A percentile compares a stretch with the other conserved stretches of the same genome.
These are phyloP conservation scores for Passalora sequoiae DNA, from an alignment of 2,329 filamentous ascomycete species.

Conservation along the genomic window DNA sequence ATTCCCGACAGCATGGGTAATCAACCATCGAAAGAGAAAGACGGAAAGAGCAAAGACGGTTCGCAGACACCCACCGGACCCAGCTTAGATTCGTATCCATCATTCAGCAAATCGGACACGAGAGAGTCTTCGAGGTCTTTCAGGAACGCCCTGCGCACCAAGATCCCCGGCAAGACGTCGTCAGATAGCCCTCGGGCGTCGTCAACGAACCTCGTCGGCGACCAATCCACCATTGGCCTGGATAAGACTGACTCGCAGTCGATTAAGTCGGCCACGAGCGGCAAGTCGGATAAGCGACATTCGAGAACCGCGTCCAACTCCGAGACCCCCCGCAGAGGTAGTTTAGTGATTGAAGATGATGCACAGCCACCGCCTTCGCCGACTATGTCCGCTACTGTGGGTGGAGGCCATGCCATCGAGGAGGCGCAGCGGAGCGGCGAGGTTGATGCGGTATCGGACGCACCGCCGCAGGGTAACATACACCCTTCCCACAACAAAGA, in stretches of 20 bases:
- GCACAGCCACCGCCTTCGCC: constrained; percentile 70
- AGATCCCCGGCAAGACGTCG: constrained; percentile 67
- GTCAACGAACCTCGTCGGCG: constrained; percentile 53
- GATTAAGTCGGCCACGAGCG: constrained; percentile 65
- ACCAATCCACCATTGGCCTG: constrained; percentile 40
- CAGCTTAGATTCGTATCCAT: constrained; percentile 77
- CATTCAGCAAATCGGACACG: constrained; percentile 86
- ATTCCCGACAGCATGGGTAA: constrained; percentile 60
- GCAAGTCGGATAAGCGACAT: constrained; percentile 33
- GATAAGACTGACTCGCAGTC: constrained; percentile 72
- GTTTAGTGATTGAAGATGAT: constrained; percentile 29
- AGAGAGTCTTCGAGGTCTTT: constrained; percentile 87
- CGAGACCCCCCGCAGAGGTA: constrained; percentile 36
- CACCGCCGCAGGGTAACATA: constrained; percentile 64
- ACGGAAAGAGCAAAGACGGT: constrained; percentile 42
- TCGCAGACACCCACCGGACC: constrained; percentile 48
- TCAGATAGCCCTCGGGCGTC: constrained; percentile 79
- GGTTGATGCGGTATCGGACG: constrained; percentile 90
- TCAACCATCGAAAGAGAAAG: constrained; percentile 57
- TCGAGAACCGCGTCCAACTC: constrained; percentile 21
- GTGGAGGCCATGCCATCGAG: constrained; percentile 67
- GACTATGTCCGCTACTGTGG: constrained; percentile 69
- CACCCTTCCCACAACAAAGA: constrained; percentile 54
- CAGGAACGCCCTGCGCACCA: constrained; percentile 73
- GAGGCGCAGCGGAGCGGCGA: constrained; percentile 82